These are phyloP conservation scores for Diaporthe sp. DNA, from an alignment of 2,329 filamentous ascomycete species.

Conservation along the genomic window DNA sequence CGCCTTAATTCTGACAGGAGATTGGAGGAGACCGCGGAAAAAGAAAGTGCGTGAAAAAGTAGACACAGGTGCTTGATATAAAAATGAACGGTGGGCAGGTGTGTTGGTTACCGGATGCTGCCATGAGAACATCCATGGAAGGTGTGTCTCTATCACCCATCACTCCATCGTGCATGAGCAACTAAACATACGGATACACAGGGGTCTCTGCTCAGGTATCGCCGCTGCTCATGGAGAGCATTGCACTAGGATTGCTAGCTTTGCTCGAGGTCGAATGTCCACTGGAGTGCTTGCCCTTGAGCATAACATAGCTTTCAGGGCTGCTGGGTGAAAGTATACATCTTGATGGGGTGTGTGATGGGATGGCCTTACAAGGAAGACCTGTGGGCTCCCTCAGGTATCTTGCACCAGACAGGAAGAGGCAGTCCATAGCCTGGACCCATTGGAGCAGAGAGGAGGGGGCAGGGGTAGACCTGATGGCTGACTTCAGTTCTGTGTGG, in stretches of 20 bases:
- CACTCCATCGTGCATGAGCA: neutral
- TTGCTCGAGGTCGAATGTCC: neutral
- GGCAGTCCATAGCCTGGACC: slow-evolving; percentile 17
- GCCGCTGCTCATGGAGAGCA: neutral
- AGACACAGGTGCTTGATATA: slow-evolving; percentile 35
- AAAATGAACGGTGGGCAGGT: slow-evolving; percentile 1
- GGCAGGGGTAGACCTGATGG: slow-evolving; percentile 35
- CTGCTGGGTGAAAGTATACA: neutral
- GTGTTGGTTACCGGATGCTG: neutral
- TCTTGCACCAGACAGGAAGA: slow-evolving; percentile 28
- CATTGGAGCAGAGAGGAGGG: neutral
- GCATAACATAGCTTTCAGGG: neutral
- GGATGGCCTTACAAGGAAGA: neutral
- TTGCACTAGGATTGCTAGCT: neutral
- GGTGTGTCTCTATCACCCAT: slow-evolving; percentile 24
- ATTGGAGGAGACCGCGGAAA: slow-evolving; percentile 27
- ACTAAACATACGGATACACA: neutral
- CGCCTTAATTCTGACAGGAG: slow-evolving; percentile 18
- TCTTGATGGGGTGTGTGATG: neutral
- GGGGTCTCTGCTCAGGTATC: neutral
- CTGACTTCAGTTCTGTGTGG: slow-evolving; percentile 32
- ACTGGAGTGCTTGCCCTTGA: neutral
- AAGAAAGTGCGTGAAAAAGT: slow-evolving; percentile 26
- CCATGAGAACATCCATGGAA: slow-evolving; percentile 10
- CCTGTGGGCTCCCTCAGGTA: slow-evolving; percentile 26